Evolutionary conservation across 2,329 filamentous ascomycete genomes (phyloP), one percentile per base, ranked within the genome.

Genomic region (Neoscytalidium dimidiatum): DNA sequence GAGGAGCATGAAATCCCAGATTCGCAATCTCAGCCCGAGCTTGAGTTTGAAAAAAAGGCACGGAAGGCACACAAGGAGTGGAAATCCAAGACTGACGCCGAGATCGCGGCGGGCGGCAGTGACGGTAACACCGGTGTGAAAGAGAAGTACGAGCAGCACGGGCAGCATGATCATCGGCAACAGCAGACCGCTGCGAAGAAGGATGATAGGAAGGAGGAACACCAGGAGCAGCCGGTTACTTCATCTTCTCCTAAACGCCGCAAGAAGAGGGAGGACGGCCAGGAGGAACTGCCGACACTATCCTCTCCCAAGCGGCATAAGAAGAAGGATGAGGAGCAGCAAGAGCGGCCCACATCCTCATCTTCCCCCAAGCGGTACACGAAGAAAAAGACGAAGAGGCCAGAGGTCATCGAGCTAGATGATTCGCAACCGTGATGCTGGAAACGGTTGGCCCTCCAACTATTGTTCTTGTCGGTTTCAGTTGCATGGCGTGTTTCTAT

Each of bases 401-500:
- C 7, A 19, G 56, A 60, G 19, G n/a, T 60, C 56, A 60, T 60
- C 11, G 56, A 60, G 17, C 14, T 60, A 3, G 56, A 60, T 43
- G 56, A 33, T 29, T 46, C 56, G 11, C 56, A 33, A 28, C 26
- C 35, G 19, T 60, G 53, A 56, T 38, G 6, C 6, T 35, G 21
- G 9, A 7, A 4, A 4, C 26, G 21, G 29, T 28, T 21, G 4
- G 17, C 17, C 13, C 7, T 33, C 17, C 28, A 19, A 5, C 3
- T 8, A 33, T 0, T 13, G 19, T 6, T 33, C 17, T 33, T 21
- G 2, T 33, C 8, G 9, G 9, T 11, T 51, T 51, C 23, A 23
- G 29, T 35, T 8, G n/a, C 28, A n/a, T 53, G 28, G n/a, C 8
- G 29, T 29, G 14, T 31, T 35, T 35, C 8, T n/a, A n/a, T n/a